Conservation (phyloP, 371 early-diverging fungal genomes). For the Haplosporangium sp. region DNA sequence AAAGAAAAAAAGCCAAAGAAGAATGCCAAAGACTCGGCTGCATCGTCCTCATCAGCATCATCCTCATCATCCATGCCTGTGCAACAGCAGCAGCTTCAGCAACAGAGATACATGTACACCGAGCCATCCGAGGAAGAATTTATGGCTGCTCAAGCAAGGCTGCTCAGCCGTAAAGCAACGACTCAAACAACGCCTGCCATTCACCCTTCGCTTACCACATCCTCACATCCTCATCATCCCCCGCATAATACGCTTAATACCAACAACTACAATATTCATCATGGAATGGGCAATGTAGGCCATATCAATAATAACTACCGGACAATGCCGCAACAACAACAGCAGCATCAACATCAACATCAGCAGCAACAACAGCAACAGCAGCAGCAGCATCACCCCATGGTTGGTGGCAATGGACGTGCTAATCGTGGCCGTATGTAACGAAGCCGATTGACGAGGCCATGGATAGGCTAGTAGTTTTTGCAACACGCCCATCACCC, state of each 20-base stretch:
- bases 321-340: conserved; percentile 22
- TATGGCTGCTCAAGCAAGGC: conserved; percentile 61
- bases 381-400: conserved; percentile 24
- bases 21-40: conserved; percentile 49
- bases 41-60: conserved; percentile 1
- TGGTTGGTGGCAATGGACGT: conserved; percentile 18
- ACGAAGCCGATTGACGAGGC: background rate
- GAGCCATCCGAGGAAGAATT: conserved; percentile 77
- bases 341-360: conserved; percentile 25
- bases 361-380: conserved; percentile 18
- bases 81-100: conserved; percentile 41
- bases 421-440: conserved; percentile 15
- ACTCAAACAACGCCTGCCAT: conserved; percentile 16
- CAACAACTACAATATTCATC: conserved; percentile 15
- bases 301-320: conserved; percentile 12
- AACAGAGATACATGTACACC: conserved; percentile 26
- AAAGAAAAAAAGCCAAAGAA: conserved; percentile 54
- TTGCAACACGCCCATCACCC: too few species aligned
- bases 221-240: conserved; percentile 19
- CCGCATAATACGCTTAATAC: conserved; percentile 2
- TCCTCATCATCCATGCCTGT: conserved; percentile 1
- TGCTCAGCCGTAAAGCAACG: conserved; percentile 58
- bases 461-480: too few species aligned
- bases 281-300: conserved; percentile 28
- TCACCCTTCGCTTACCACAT: conserved; percentile 29